Evolutionary conservation across 2,329 filamentous ascomycete species (phyloP).

Genomic region (Stachybotrys chartarum): DNA sequence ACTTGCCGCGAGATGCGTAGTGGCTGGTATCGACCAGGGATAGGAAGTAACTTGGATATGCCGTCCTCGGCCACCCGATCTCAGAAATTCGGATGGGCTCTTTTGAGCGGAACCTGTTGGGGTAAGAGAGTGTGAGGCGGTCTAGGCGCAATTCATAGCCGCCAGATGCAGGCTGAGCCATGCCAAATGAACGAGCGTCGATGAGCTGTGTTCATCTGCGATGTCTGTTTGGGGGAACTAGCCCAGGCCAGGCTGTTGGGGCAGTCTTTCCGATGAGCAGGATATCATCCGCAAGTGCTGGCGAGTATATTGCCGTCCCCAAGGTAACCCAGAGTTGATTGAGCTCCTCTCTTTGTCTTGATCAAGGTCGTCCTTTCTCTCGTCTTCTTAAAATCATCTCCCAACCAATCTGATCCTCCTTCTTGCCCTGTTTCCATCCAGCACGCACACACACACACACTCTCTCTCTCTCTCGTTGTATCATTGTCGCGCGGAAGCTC

Average conservation of each 20-base stretch:
- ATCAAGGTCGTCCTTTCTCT: not conserved
- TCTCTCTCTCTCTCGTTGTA: slow-evolving; percentile 1
- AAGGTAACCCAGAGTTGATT: not conserved
- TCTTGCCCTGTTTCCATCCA: not conserved
- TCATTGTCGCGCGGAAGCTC: slow-evolving; percentile 3
- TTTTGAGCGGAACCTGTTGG: not conserved
- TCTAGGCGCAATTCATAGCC: not conserved
- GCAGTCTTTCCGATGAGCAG: not conserved
- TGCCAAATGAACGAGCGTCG: not conserved
- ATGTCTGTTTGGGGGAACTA: not conserved
- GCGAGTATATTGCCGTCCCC: not conserved
- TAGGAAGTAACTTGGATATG: not conserved
- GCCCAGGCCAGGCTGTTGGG: not conserved
- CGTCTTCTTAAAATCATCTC: not conserved
- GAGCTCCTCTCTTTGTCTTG: not conserved
- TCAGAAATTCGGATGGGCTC: not conserved
- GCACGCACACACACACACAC: not conserved
- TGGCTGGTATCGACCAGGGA: not conserved
- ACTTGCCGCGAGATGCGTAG: not conserved
- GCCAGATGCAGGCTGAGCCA: not conserved
- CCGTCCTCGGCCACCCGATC: not conserved
- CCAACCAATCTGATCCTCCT: not conserved
- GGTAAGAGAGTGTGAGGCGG: not conserved
- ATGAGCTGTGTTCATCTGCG: not conserved
- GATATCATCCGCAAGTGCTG: not conserved